A percentile compares a stretch with the other conserved stretches of the same genome.
These are phyloP conservation scores for Sporothrix pseudoabietina DNA, from an alignment of 2,329 filamentous ascomycete species.

Conservation along the genomic window DNA sequence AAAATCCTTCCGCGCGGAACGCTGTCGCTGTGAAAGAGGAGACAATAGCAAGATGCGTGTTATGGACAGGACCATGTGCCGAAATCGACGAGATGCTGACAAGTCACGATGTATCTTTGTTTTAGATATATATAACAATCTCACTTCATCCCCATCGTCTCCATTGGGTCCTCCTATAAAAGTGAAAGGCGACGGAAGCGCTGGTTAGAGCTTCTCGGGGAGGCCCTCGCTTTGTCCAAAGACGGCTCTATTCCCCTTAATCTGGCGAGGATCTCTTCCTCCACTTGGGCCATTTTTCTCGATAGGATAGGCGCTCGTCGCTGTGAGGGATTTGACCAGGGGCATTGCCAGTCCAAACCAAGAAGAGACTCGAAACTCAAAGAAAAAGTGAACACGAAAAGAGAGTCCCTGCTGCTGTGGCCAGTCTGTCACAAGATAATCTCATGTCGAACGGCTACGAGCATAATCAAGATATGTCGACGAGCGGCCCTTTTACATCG, in stretches of 20 bases:
- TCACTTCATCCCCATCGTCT: neutral
- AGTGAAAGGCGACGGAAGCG: neutral
- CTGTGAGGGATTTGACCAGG: neutral
- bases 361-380: neutral
- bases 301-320: neutral
- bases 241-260: neutral
- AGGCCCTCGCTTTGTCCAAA: neutral
- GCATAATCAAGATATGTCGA: neutral
- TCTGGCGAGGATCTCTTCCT: neutral
- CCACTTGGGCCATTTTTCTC: conserved; percentile 11
- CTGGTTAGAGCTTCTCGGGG: neutral
- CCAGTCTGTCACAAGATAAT: neutral
- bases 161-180: neutral
- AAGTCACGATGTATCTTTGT: neutral
- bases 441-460: neutral
- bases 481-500: neutral
- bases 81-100: neutral
- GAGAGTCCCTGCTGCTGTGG: neutral
- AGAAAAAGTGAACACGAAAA: neutral
- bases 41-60: neutral
- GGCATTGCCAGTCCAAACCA: neutral
- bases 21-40: conserved; percentile 3
- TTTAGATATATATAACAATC: neutral
- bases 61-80: neutral
- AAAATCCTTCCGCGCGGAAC: conserved; percentile 8